Evolutionary conservation across 257 asterid species (phyloP).

Genomic region (Ballota nigra): DNA sequence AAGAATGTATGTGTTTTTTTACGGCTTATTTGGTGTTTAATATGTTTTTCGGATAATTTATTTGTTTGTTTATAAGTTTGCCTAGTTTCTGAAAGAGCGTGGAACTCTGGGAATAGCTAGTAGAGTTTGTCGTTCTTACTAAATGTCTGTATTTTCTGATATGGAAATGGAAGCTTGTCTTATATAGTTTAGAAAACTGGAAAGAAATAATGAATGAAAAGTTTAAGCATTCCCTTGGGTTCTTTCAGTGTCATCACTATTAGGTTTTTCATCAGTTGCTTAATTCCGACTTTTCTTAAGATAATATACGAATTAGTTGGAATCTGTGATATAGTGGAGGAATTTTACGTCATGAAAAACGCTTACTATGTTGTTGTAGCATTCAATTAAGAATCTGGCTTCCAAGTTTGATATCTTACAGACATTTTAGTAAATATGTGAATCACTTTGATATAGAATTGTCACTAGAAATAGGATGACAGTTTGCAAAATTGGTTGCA

Average conservation of each 20-base stretch:
- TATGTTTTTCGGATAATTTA: neutral
- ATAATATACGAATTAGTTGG: neutral
- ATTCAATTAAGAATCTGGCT: neutral
- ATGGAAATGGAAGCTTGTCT: neutral
- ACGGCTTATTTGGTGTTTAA: neutral
- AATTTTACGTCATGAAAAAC: neutral
- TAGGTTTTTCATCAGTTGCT: neutral
- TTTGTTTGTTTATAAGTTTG: neutral
- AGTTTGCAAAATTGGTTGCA: conserved; percentile 32
- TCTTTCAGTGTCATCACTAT: neutral
- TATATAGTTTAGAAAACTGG: neutral
- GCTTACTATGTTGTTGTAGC: neutral
- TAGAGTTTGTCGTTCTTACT: neutral
- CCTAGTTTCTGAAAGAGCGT: neutral
- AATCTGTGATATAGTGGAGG: neutral
- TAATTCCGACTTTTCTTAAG: neutral
- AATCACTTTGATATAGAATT: neutral
- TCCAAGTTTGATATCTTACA: neutral
- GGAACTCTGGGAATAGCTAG: neutral
- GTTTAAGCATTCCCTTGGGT: neutral
- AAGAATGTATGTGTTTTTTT: neutral
- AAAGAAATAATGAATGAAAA: neutral
- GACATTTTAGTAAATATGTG: too few relatives aligned
- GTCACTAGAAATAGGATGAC: neutral
- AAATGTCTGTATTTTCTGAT: neutral